Evolutionary conservation across 2,329 filamentous ascomycete genomes (phyloP), one percentile per base, ranked within the genome.

Genomic region (Trichoderma brevicompactum): DNA sequence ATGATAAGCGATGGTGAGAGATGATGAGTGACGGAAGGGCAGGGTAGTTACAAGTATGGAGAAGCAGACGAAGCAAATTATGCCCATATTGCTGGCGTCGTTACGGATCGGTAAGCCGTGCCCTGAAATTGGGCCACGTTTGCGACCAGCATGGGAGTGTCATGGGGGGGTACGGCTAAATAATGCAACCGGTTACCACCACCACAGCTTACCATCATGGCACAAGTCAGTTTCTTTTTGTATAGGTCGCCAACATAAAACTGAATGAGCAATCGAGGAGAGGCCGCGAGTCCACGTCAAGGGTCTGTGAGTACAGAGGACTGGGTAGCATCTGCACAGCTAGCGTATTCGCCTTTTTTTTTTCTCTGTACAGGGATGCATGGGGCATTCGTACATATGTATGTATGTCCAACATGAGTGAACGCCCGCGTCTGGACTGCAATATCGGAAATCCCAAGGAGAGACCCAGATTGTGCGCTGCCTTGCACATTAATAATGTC

Each of bases 361-460:
- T 52, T 62, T 41, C 15, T 36, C 7, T 38, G 36, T 38, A 10
- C 7, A 44, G 36, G 38, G 59, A 52, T n/a, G 23, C 38, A 62
- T 62, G 48, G 59, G 59, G 59, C 36, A 62, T 28, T 44, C 23
- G 59, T 44, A 44, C 59, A 62, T 53, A 62, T 62, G 59, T 62
- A 53, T 62, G 59, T 44, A 62, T 62, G 59, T 62, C 59, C 59
- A 62, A 62, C 59, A 62, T 62, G 59, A 62, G 34, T 34, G 36
- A 34, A 50, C 36, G 46, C 15, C 32, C 38, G 38, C 58, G 46
- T 52, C 58, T 17, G 52, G 44, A 52, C 32, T n/a, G 56, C 56
- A 49, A 23, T 49, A 40, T 34, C 36, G 48, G 17, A 34, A 58
- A 28, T 28, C 23, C 23, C 23, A 28, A 28, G 23, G 23, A 28